phyloP scores from a whole-genome alignment of 2,329 filamentous ascomycete genomes.

The Cercospora beticola region DNA sequence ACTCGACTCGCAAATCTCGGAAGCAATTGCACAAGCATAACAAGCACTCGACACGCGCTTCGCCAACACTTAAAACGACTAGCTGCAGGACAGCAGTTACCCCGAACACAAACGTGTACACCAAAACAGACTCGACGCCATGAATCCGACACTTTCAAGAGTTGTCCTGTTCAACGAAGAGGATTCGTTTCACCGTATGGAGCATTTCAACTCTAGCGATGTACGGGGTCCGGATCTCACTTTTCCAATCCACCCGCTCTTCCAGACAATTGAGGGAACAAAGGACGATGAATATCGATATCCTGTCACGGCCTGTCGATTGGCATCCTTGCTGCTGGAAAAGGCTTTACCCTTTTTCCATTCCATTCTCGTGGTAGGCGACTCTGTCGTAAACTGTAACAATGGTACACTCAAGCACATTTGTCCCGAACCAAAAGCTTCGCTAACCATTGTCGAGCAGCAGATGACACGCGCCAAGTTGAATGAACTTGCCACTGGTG shows the following conservation, averaged over 20 bases:
- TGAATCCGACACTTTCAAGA: not conserved
- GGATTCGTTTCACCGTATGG: not conserved
- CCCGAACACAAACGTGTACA: not conserved
- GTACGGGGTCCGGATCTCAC: not conserved
- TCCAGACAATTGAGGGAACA: not conserved
- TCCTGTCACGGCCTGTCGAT: not conserved
- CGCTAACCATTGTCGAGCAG: not conserved
- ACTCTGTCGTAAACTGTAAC: not conserved
- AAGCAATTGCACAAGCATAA: not conserved
- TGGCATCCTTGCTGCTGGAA: not conserved
- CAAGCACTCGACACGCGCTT: not conserved
- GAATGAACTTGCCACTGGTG: not conserved
- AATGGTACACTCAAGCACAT: not conserved
- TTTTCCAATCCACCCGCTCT: not conserved
- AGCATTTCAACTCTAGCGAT: not conserved
- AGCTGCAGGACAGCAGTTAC: not conserved
- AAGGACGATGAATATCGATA: not conserved
- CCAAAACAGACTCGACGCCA: not conserved
- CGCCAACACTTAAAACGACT: not conserved
- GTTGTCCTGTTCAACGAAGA: not conserved
- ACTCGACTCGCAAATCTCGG: not conserved
- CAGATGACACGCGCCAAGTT: not conserved
- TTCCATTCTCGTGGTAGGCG: not conserved
- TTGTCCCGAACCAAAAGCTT: not conserved
- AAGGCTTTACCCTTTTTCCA: not conserved